Base-by-base conservation (phyloP, 169 alveolate genomes). In the Eimeria zaria region DNA sequence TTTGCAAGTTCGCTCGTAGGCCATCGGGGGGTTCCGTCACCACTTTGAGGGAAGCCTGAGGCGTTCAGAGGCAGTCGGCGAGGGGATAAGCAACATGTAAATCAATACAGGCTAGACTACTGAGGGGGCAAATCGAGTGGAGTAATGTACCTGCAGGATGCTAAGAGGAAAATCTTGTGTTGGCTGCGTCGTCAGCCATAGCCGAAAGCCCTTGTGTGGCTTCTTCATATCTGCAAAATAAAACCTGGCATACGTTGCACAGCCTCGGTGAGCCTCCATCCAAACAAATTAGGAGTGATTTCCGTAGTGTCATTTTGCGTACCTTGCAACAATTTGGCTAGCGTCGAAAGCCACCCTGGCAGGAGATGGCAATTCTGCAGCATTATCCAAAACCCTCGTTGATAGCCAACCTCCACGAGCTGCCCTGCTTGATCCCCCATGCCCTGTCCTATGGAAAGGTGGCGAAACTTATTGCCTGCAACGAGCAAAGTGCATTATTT, bases 1-100 rank as follows among this genome's bases (percentile, higher is more conserved):
- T 96, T 93, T 98, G 98, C 98, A 99, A 97, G 97, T 99, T 99
- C 81, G 98, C 98, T 88, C 99, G 98, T 46, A 98, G 97, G n/a
- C 99, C 99, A 95, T 99, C 99, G 24, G 99, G 99, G 1, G 99
- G 99, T 96, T 98, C 99, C 22, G 99, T 98, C 30, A 98, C 99
- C 78, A 99, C 99, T 96, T 99, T 99, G 92, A 99, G 97, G 48
- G 99, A 98, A 90, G 98, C 97, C 97, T 99, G 99, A 33, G 55
- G 24, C 9, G 44, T 30, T 64, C 30, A 64, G 39, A 64, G 71
- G 58, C 53, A 83, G 9, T 53, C 62, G 7, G 0, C 18, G 83
- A 33, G 83, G 22, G n/a, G 71, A 0, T 2, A 27, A 44, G 51
- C 48, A 53, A n/a, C 51, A 24, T 30, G 74, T 27, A 51, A 33